These are phyloP conservation scores for Endoconidiophora polonica DNA, from an alignment of 2,329 filamentous ascomycete genomes.

Conservation along the genomic window DNA sequence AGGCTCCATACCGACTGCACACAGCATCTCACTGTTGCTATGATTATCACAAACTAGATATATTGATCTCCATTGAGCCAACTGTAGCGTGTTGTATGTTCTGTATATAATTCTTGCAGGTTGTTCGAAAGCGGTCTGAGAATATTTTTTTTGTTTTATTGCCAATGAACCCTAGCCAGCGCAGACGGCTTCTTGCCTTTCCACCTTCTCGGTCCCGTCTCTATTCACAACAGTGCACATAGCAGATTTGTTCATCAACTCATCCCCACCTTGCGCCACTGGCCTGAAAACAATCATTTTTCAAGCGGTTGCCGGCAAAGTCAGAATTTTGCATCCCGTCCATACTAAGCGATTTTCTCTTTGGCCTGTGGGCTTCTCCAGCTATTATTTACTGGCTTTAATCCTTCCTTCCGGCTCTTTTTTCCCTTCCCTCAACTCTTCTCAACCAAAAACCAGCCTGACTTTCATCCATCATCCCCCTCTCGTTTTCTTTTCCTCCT, in stretches of 20 bases:
- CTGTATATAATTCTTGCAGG: background rate
- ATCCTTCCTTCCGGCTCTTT: conserved; percentile 7
- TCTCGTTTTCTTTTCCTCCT: conserved; percentile 18
- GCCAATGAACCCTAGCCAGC: no score
- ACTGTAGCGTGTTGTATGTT: no score
- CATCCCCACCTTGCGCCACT: background rate
- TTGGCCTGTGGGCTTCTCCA: background rate
- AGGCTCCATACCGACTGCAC: no score
- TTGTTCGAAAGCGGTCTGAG: conserved; percentile 4
- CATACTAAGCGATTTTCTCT: background rate
- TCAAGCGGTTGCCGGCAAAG: background rate
- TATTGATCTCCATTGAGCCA: no score
- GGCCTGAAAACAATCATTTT: background rate
- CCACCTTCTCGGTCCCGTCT: background rate
- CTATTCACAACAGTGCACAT: no score
- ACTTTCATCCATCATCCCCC: conserved; percentile 16
- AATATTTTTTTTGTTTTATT: background rate
- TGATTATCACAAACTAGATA: no score
- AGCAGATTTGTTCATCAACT: background rate
- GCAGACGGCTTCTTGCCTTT: background rate
- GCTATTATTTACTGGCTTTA: conserved; percentile 3
- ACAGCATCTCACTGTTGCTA: no score
- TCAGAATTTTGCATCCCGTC: no score
- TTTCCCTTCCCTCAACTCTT: conserved; percentile 5
- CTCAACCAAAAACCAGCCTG: conserved; percentile 7